Evolutionary conservation across 1,139 yeast genomes (phyloP), one percentile per base, ranked within the genome.

Genomic region (Saccharomycopsis hybrid): DNA sequence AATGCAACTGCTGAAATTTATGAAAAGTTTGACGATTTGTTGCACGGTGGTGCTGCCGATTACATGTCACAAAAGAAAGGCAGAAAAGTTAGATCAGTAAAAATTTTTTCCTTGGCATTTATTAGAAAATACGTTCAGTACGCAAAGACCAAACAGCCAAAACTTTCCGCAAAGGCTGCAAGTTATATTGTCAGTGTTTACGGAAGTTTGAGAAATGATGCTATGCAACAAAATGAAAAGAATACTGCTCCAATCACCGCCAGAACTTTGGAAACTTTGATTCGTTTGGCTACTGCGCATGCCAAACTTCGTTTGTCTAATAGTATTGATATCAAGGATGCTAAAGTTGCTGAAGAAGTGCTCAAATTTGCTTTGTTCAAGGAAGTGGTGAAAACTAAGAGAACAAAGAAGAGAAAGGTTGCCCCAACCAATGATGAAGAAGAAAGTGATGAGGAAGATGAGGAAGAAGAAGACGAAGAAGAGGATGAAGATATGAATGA

Each of bases 191-290:
- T 89, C 29, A 76, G 76, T 48, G 80, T 86, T 5, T 92, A 92
- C 63, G 74, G 96, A 1, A 80, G 82, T 9, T 74, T 92, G 58
- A 78, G 99, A 70, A 89, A 89, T 62, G 95, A 90, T 59, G 80
- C 80, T 50, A 72, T 81, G 49, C 84, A 80, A 45, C 76, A 73
- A 56, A 82, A 82, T 59, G 86, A 82, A 63, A 77, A 92, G 54
- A 81, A 86, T 59, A 89, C 97, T 2, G 85, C 96, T 1, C 98
- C 99, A 39, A 88, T 94, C 58, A 92, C 99, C 2, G 96, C 98
- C 27, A 87, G 99, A 80, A 94, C 98, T 2, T 73, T 92, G 59
- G 99, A 92, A 69, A 92, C 99, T 0, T 74, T 92, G 59, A 92
- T 92, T 65, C 95, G 99, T 73, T 73, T 92, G 55, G 77, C 97